These are phyloP conservation scores for Cenchrus fungigraminus DNA, from an alignment of 176 grass and related monocot species.

Conservation along the genomic window DNA sequence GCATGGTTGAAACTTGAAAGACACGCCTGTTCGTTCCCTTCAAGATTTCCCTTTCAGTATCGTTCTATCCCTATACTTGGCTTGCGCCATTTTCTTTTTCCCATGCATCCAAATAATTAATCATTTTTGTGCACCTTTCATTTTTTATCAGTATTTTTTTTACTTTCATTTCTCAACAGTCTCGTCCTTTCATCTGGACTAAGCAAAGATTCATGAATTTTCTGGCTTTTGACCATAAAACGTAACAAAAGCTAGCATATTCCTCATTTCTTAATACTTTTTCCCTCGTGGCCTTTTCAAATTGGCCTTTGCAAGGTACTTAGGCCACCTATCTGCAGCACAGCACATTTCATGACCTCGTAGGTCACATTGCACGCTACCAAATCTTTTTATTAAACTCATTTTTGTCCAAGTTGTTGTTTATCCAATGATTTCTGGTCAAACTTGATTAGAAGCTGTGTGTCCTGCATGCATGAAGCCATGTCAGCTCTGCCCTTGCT, in stretches of 20 bases:
- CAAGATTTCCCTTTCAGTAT: no score
- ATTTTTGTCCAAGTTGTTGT: background rate
- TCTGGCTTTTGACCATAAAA: slow-evolving; percentile 5
- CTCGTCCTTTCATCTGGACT: background rate
- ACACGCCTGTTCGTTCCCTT: no score
- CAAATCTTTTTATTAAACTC: slow-evolving; percentile 1
- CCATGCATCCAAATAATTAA: background rate
- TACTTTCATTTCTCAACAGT: slow-evolving; percentile 6
- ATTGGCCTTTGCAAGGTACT: slow-evolving; percentile 29
- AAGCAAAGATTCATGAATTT: background rate
- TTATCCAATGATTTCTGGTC: background rate
- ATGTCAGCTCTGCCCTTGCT: background rate
- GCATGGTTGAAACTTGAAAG: no score
- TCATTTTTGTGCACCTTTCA: no score
- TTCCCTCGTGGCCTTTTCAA: background rate
- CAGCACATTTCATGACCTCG: slow-evolving; percentile 13
- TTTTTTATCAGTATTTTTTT: background rate
- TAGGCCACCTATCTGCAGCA: slow-evolving; percentile 9
- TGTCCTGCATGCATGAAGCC: slow-evolving; percentile 31
- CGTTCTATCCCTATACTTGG: no score
- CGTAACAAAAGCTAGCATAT: background rate
- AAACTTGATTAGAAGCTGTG: slow-evolving; percentile 13
- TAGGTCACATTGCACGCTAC: background rate
- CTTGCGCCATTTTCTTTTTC: no score
- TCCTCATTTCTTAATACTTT: background rate